Evolutionary conservation across 257 asterid species (phyloP).

Genomic region (Scutellaria galericulata): DNA sequence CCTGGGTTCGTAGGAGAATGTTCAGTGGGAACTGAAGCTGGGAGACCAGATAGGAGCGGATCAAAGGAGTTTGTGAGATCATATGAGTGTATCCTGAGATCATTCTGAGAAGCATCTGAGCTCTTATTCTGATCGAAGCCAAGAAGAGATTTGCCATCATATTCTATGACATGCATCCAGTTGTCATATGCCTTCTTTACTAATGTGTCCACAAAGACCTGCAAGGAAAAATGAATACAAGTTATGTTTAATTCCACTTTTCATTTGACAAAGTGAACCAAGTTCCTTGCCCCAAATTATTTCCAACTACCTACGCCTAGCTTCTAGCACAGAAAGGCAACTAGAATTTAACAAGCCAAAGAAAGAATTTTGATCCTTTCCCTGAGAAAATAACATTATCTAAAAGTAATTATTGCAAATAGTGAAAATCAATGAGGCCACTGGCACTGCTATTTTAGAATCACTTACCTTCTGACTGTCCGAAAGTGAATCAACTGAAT

Average conservation of each 20-base stretch:
- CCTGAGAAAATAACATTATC: slow-evolving; percentile 19
- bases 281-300: background rate
- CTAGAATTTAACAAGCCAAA: background rate
- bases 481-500: slow-evolving; percentile 77
- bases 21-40: slow-evolving; percentile 61
- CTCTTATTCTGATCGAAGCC: slow-evolving; percentile 56
- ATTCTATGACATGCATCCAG: slow-evolving; percentile 87
- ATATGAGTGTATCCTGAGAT: slow-evolving; percentile 50
- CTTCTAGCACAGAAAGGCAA: background rate
- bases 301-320: background rate
- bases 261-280: background rate
- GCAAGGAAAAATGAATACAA: slow-evolving; percentile 38
- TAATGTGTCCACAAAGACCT: slow-evolving; percentile 79
- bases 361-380: background rate
- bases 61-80: slow-evolving; percentile 58
- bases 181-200: slow-evolving; percentile 94
- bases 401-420: background rate
- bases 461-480: slow-evolving; percentile 81
- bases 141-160: slow-evolving; percentile 85
- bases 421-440: slow-evolving; percentile 10
- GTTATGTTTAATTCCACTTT: background rate
- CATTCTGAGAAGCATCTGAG: slow-evolving; percentile 48
- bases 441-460: slow-evolving; percentile 20
- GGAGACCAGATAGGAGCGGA: slow-evolving; percentile 60
- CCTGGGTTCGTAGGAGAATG: slow-evolving; percentile 60